Evolutionary conservation across 176 grass and related monocot species (phyloP).

Genomic region (Saccharum spontaneum): DNA sequence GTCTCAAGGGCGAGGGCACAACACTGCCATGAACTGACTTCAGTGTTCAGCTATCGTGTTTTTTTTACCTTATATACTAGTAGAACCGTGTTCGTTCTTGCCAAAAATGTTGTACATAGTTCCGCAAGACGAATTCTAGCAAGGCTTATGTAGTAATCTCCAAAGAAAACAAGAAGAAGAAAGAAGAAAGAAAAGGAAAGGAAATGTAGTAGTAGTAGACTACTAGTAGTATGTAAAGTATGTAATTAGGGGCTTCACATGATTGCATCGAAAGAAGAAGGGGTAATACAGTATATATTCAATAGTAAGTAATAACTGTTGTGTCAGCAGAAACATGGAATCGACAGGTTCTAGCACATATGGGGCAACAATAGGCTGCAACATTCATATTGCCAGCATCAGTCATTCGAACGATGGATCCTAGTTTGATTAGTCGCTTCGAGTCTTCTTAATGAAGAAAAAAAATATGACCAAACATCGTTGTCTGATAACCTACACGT

Average conservation of each 20-base stretch:
- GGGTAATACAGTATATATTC: too few relatives aligned
- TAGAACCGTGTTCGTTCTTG: neutral
- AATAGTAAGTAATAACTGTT: too few relatives aligned
- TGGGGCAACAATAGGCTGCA: neutral
- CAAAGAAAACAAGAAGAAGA: neutral
- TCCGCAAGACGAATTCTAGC: slow-evolving; percentile 1
- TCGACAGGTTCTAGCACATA: neutral
- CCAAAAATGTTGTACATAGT: slow-evolving; percentile 31
- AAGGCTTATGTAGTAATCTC: slow-evolving; percentile 11
- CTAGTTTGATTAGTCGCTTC: too few relatives aligned
- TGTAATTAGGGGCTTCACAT: too few relatives aligned
- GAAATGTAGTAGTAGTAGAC: too few relatives aligned
- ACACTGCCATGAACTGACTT: neutral
- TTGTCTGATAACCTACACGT: neutral
- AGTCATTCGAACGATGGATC: neutral
- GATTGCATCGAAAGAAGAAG: too few relatives aligned
- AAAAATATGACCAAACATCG: neutral
- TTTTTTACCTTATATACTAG: neutral
- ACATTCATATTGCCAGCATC: neutral
- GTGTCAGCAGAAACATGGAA: too few relatives aligned
- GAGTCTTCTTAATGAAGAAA: neutral
- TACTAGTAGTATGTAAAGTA: too few relatives aligned
- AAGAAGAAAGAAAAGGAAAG: neutral
- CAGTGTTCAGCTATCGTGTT: neutral
- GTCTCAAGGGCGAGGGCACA: neutral